phyloP scores from a whole-genome alignment of 306 rosid genomes.

The Cicer judaicum region DNA sequence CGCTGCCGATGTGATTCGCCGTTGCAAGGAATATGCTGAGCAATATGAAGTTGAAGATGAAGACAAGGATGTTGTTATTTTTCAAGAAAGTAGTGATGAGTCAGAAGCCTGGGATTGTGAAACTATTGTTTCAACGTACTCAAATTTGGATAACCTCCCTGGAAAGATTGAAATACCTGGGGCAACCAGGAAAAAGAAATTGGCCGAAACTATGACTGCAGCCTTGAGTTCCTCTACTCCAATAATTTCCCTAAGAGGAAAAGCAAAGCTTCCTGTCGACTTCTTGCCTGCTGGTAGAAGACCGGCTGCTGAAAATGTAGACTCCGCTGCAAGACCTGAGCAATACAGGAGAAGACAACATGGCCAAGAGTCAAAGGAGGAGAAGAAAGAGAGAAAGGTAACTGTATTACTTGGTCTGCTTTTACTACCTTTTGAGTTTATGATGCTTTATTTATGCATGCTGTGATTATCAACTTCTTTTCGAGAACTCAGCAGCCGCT shows the following conservation, averaged over 20 bases:
- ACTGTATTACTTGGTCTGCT: conserved; percentile 22
- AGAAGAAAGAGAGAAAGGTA: conserved; percentile 94
- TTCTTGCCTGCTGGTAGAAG: conserved; percentile 69
- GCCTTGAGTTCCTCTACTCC: conserved; percentile 59
- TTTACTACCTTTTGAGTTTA: background rate
- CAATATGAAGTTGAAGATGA: conserved; percentile 71
- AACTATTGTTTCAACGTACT: conserved; percentile 81
- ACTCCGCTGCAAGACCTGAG: conserved; percentile 52
- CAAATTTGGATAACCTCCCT: conserved; percentile 92
- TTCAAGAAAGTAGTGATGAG: conserved; percentile 86
- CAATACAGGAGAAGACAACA: conserved; percentile 70
- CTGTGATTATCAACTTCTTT: conserved; percentile 17
- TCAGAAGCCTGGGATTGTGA: conserved; percentile 93
- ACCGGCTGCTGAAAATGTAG: conserved; percentile 57
- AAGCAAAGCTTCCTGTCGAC: conserved; percentile 77
- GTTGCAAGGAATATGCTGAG: conserved; percentile 82
- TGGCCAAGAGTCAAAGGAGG: conserved; percentile 83
- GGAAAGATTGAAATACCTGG: conserved; percentile 75
- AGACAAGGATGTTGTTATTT: conserved; percentile 51
- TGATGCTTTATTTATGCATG: conserved; percentile 24
- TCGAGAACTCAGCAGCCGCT: background rate
- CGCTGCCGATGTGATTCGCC: conserved; percentile 67
- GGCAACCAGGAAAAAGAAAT: conserved; percentile 68
- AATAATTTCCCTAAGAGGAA: conserved; percentile 75
- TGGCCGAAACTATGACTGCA: conserved; percentile 66